Evolutionary conservation across 768 basidiomycete genomes (phyloP), one percentile per base, ranked within the genome.

Genomic region (Suillus hirtellus): DNA sequence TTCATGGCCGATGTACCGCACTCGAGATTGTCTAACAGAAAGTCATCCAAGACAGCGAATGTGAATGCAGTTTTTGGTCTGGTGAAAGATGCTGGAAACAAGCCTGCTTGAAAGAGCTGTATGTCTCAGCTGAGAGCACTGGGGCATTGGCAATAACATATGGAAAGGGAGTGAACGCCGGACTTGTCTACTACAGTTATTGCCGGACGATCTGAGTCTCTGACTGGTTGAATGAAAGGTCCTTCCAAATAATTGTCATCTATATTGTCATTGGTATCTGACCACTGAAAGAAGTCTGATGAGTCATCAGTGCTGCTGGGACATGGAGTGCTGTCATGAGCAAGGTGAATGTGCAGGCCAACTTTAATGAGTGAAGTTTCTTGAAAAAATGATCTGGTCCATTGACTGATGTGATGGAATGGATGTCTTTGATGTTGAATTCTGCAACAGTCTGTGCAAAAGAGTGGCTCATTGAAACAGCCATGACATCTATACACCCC

Each of bases 41-140:
- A 53, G 17, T 53, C 15, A 2, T 53, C 52, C 31, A 53, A 34
- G 52, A 53, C 17, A 4, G 52, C 1, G 4, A 53, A 53, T 34
- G 52, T 53, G 19, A 53, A 53, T 34, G 52, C 52, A 34, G 52
- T 53, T 34, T 53, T 53, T 11, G 31, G 52, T 53, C 15, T 34
- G 8, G 31, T 53, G 52, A 53, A 53, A 53, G 31, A 53, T 2
- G 31, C 52, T 2, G 31, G 52, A 2, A 53, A 53, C 52, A 53
- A 34, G 50, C 59, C 42, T 7, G 15, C n/a, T 19, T 35, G 8
- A 27, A 60, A 44, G 14, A 60, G 40, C 27, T 60, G 59, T 10
- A 60, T 42, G 10, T 46, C 43, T 8, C 6, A 8, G 3, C 34
- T 19, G 3, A 52, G 31, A 31, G 50, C 15, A 52, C 50, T 4